Conservation (phyloP, 2,329 filamentous ascomycete species). For the Colletotrichum somersetense region DNA sequence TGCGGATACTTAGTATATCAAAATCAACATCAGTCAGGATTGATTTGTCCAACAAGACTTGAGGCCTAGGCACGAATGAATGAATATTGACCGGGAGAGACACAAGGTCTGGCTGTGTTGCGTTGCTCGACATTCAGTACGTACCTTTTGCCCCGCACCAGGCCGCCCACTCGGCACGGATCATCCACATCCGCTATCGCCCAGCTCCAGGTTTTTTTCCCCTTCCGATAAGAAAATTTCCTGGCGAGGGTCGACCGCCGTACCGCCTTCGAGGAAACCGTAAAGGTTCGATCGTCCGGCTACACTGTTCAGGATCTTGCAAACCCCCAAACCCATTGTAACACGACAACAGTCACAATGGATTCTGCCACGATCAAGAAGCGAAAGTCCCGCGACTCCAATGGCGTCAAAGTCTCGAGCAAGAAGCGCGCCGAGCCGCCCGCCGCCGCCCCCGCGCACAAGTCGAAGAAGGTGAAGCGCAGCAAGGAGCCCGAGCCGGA, state of each 20-base stretch:
- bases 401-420: slow-evolving; percentile 49
- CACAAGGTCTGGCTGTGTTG: background rate
- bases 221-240: slow-evolving; percentile 41
- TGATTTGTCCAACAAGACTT: background rate
- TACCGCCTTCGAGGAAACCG: background rate
- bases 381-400: slow-evolving; percentile 54
- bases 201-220: slow-evolving; percentile 25
- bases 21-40: background rate
- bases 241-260: slow-evolving; percentile 13
- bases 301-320: background rate
- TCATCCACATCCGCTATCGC: slow-evolving; percentile 33
- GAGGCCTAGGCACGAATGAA: background rate
- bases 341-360: slow-evolving; percentile 43
- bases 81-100: background rate
- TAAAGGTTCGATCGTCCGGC: background rate
- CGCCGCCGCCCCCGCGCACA: slow-evolving; percentile 49
- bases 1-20: too few relatives aligned
- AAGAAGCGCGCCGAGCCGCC: slow-evolving; percentile 53
- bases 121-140: background rate
- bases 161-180: slow-evolving; percentile 16
- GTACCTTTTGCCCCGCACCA: slow-evolving; percentile 11
- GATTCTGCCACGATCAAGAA: slow-evolving; percentile 55
- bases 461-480: slow-evolving; percentile 59
- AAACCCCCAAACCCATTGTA: slow-evolving; percentile 6
- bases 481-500: slow-evolving; percentile 47